Conservation (phyloP, 2,329 filamentous ascomycete genomes). For the Diaporthe nobilis region DNA sequence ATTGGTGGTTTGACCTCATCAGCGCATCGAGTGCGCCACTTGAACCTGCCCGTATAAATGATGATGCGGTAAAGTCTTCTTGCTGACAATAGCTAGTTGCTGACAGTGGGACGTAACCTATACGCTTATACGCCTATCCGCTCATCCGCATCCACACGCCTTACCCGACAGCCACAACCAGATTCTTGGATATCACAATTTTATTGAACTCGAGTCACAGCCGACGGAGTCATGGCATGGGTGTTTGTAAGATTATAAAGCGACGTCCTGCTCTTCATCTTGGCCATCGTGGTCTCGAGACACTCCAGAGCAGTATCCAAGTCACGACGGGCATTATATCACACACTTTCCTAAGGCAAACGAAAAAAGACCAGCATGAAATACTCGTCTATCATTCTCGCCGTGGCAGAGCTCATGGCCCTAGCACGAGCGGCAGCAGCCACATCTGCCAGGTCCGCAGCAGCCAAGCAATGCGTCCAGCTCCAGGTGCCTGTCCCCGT, state of each 20-base stretch:
- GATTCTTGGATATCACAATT: not conserved
- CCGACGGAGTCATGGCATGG: not conserved
- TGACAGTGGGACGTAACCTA: not conserved
- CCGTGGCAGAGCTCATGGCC: not conserved
- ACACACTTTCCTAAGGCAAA: not conserved
- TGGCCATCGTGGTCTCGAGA: not conserved
- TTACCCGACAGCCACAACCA: conserved; percentile 12
- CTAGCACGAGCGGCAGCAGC: conserved; percentile 9
- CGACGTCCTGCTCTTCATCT: conserved; percentile 1
- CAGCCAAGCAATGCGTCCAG: conserved; percentile 36
- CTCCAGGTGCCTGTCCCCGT: conserved; percentile 40
- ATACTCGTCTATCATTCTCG: not conserved
- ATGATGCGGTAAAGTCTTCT: not conserved
- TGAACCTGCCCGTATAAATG: not conserved
- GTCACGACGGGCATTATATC: not conserved
- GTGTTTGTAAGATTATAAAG: conserved; percentile 13
- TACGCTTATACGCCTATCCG: conserved; percentile 15
- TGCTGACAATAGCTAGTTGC: conserved; percentile 1
- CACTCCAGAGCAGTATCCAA: conserved; percentile 10
- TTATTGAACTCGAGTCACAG: not conserved
- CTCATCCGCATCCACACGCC: not conserved
- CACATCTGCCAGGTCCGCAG: conserved; percentile 9
- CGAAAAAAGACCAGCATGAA: conserved; percentile 3
- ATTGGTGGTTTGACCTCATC: not conserved
- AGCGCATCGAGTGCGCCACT: not conserved